A percentile compares a stretch with the other conserved stretches of the same genome.
Evolutionary conservation across 371 early-diverging fungal species (phyloP).

Genomic region (Syncephalastrum contaminatum): DNA sequence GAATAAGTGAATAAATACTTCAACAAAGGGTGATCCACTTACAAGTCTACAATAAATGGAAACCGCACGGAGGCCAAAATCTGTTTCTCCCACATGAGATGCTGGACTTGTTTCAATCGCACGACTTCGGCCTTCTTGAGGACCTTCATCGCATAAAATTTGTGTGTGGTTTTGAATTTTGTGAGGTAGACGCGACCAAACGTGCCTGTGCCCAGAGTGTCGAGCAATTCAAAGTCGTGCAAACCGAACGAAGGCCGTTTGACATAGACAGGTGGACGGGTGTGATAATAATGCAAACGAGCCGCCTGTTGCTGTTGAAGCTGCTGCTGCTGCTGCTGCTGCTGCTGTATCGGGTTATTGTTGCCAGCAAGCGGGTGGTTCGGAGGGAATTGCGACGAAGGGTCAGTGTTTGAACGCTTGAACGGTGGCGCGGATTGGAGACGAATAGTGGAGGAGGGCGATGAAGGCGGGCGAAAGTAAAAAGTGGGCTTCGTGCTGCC

Average conservation of each 20-base stretch:
- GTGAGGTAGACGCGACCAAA: slow-evolving; percentile 72
- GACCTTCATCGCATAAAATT: slow-evolving; percentile 94
- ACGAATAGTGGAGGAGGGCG: slow-evolving; percentile 1
- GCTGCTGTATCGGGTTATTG: background rate
- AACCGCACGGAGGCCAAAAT: slow-evolving; percentile 86
- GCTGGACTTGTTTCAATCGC: slow-evolving; percentile 93
- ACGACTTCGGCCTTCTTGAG: slow-evolving; percentile 92
- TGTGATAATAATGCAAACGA: slow-evolving; percentile 41
- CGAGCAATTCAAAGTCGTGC: slow-evolving; percentile 44
- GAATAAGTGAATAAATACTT: background rate
- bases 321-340: slow-evolving; percentile 3
- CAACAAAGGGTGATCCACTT: slow-evolving; percentile 20
- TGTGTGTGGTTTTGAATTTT: slow-evolving; percentile 55
- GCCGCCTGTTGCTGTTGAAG: slow-evolving; percentile 17
- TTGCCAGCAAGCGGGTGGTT: slow-evolving; percentile 14
- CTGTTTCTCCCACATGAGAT: slow-evolving; percentile 93
- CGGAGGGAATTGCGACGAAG: slow-evolving; percentile 13
- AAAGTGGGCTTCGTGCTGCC: too few relatives aligned
- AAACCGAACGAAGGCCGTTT: slow-evolving; percentile 40
- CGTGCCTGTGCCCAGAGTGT: slow-evolving; percentile 33
- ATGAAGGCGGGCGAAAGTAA: too few relatives aligned
- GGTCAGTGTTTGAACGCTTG: slow-evolving; percentile 10
- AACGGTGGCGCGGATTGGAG: slow-evolving; percentile 14
- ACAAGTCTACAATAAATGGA: slow-evolving; percentile 95
- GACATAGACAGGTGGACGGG: slow-evolving; percentile 39